A percentile compares a stretch with the other conserved stretches of the same genome.
Conservation (phyloP, 495 filamentous ascomycete genomes). For the Aspergillus egyptiacus region DNA sequence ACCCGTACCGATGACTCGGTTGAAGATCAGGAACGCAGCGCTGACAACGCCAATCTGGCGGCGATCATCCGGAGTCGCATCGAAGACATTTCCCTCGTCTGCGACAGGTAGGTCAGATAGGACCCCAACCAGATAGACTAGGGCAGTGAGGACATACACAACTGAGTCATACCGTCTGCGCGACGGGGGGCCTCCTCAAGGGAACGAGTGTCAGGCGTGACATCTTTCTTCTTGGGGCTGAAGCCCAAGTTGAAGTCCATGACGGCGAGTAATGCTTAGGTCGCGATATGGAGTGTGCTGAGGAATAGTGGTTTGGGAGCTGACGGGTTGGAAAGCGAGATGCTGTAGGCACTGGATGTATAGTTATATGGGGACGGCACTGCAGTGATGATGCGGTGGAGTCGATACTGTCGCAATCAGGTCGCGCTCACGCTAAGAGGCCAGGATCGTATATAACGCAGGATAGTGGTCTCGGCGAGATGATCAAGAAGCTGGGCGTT, state of each 20-base stretch:
- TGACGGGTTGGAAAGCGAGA: background rate
- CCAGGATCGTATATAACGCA: slow-evolving; percentile 1
- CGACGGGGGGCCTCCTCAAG: slow-evolving; percentile 24
- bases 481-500: slow-evolving; percentile 4
- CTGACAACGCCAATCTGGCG: slow-evolving; percentile 57
- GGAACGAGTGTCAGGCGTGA: slow-evolving; percentile 20
- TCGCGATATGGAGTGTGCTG: background rate
- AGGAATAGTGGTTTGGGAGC: background rate
- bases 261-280: background rate
- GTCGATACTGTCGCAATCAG: slow-evolving; percentile 36
- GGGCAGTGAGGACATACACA: slow-evolving; percentile 31
- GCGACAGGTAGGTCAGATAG: background rate
- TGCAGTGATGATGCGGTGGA: slow-evolving; percentile 31
- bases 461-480: slow-evolving; percentile 2
- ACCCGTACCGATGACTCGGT: slow-evolving; percentile 61
- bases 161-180: slow-evolving; percentile 31
- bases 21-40: slow-evolving; percentile 58
- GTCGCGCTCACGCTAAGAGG: slow-evolving; percentile 6
- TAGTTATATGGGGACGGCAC: background rate
- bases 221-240: slow-evolving; percentile 12
- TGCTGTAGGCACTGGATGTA: background rate
- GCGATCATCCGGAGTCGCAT: slow-evolving; percentile 56
- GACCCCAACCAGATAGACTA: background rate
- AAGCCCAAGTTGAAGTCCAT: slow-evolving; percentile 13
- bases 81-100: slow-evolving; percentile 51